Evolutionary conservation across 208 protist genomes (phyloP).

Genomic region (Wallacemonas sp.): DNA sequence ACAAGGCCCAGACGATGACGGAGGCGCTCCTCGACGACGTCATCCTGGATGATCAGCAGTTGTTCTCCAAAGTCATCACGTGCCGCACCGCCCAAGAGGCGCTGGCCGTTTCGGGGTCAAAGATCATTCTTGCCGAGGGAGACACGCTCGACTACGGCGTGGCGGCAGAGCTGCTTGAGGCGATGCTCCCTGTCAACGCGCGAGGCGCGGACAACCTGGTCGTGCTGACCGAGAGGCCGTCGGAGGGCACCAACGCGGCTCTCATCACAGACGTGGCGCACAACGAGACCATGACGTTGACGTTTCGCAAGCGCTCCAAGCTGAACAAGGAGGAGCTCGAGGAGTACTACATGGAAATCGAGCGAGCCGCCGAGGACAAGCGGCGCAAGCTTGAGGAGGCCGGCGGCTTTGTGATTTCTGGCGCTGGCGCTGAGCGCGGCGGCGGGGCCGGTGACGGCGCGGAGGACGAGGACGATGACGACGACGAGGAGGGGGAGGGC

Average conservation of each 20-base stretch:
- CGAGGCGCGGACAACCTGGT: conserved; percentile 69
- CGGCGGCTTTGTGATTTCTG: conserved; percentile 26
- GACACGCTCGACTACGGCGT: conserved; percentile 73
- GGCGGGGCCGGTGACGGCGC: conserved; percentile 31
- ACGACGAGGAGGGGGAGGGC: too few species aligned
- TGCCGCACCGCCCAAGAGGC: conserved; percentile 81
- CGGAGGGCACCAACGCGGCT: conserved; percentile 57
- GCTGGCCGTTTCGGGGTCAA: conserved; percentile 50
- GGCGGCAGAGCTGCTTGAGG: conserved; percentile 63
- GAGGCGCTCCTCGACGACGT: conserved; percentile 77
- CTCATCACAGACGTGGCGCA: conserved; percentile 31
- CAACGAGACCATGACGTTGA: conserved; percentile 40
- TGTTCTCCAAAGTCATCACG: conserved; percentile 78
- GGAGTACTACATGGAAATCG: conserved; percentile 81
- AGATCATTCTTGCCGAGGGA: conserved; percentile 82
- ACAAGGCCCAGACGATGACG: conserved; percentile 86
- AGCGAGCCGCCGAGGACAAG: conserved; percentile 59
- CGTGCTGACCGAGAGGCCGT: conserved; percentile 55
- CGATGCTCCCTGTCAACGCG: conserved; percentile 36
- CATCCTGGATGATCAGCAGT: conserved; percentile 61
- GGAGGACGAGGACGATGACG: conserved; percentile 35
- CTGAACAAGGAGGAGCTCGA: conserved; percentile 84
- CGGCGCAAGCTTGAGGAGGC: conserved; percentile 42
- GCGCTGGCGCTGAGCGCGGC: conserved; percentile 19
- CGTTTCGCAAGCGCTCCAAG: conserved; percentile 46